Base-by-base conservation (phyloP, 2,329 filamentous ascomycete species). In the Aspergillus brasiliensis region DNA sequence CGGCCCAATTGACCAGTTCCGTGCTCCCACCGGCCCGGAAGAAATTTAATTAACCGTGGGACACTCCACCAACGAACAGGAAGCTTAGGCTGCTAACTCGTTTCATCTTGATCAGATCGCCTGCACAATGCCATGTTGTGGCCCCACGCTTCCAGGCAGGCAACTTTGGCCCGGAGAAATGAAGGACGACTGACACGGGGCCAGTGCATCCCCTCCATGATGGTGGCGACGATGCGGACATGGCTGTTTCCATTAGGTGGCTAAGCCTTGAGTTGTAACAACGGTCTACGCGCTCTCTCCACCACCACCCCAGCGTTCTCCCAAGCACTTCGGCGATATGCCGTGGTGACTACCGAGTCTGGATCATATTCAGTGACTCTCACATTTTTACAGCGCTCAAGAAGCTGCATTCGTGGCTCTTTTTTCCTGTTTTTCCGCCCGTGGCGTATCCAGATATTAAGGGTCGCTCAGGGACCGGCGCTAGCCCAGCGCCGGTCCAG, bases 21-120 rank as follows among this genome's bases (percentile, higher is more conserved):
- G 52, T 55, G 52, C 38, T 40, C 34, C 37, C 38, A n/a, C n/a
- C 52, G 52, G 28, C 52, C 52, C 52, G 38, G 52, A 55, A 55
- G 31, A 42, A 44, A 31, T 46, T 55, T 55, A 46, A 55, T 46
- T 55, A 55, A 55, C 28, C 52, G 52, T 13, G n/a, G 37, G 27
- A 23, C 52, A 40, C 52, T 55, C 52, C 52, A 55, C 52, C 52
- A 55, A 55, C 52, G 52, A 55, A 55, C 52, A 44, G 52, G 38
- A 55, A 27, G 52, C 52, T 55, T 55, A 38, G 52, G 52, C 25
- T 28, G 52, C 38, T 23, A 55, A 21, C 38, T 28, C 27, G 52
- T 55, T 55, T 55, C 52, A 55, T 55, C 38, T 55, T 44, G 21
- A 55, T 55, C 52, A 46, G 38, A 55, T 46, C 42, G 5, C 52